A percentile compares a stretch with the other conserved stretches of the same genome.
Conservation (phyloP, 2,329 filamentous ascomycete genomes). For the Colletotrichum sp. region DNA sequence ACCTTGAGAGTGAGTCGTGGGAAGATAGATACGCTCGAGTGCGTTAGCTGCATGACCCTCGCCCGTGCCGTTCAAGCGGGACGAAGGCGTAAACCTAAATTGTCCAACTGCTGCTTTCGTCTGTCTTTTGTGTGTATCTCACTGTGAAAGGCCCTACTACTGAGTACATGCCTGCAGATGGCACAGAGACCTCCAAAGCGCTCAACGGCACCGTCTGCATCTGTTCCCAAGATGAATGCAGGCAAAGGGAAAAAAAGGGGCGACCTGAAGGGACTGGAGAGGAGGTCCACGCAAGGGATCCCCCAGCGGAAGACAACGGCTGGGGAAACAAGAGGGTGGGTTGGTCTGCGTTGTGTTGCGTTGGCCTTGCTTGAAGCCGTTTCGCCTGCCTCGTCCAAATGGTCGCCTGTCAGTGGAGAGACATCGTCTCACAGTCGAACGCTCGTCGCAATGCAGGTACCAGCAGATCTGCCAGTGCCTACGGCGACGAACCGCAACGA, state of each 20-base stretch:
- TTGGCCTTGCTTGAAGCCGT: neutral
- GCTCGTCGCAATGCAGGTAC: conserved; percentile 9
- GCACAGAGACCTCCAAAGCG: conserved; percentile 7
- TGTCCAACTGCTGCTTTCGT: conserved; percentile 3
- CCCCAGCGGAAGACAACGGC: neutral
- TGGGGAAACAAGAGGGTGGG: neutral
- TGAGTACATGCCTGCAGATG: neutral
- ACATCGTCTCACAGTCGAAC: conserved; percentile 10
- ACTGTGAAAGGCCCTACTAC: neutral
- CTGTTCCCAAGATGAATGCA: neutral
- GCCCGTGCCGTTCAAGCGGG: conserved; percentile 20
- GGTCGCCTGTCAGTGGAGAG: neutral
- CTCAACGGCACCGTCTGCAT: neutral
- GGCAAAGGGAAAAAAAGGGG: neutral
- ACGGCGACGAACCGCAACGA: neutral
- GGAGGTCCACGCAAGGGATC: neutral
- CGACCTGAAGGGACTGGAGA: neutral
- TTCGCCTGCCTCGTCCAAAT: neutral
- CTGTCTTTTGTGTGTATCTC: neutral
- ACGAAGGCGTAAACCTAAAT: conserved; percentile 13
- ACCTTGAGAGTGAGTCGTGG: neutral
- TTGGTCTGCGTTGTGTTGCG: neutral
- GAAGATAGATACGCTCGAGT: conserved; percentile 1
- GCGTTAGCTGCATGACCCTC: conserved; percentile 12
- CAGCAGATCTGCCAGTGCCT: neutral